A percentile compares a stretch with the other conserved stretches of the same genome.
Conservation (phyloP, 139 green algal genomes). For the Penium margaritaceum region DNA sequence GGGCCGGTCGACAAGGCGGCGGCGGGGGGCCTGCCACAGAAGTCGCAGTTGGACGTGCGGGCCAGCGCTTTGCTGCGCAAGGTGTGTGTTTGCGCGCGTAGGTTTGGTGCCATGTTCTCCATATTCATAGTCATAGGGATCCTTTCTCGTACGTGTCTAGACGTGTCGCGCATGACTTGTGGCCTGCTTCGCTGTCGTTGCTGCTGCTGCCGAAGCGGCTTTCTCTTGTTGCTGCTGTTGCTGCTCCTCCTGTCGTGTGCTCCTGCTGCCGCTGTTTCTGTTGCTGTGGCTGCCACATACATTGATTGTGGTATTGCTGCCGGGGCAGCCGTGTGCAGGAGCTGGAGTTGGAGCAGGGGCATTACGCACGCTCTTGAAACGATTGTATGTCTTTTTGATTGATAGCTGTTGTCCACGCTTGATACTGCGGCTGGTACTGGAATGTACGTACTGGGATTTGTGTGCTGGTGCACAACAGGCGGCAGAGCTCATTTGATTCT, state of each 20-base stretch:
- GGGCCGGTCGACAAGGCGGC: conserved; percentile 21
- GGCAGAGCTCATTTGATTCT: too few relatives aligned
- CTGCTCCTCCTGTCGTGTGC: neutral
- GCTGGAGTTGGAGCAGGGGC: too few relatives aligned
- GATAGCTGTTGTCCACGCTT: too few relatives aligned
- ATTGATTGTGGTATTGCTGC: too few relatives aligned
- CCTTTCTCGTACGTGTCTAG: neutral
- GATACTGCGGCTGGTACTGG: too few relatives aligned
- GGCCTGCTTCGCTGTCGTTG: neutral
- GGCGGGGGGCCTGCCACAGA: conserved; percentile 40
- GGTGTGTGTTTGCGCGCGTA: neutral
- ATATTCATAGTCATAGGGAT: conserved; percentile 1
- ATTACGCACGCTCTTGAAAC: too few relatives aligned
- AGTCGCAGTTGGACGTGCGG: conserved; percentile 72
- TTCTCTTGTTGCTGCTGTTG: neutral
- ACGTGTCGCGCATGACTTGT: neutral
- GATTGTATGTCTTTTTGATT: too few relatives aligned
- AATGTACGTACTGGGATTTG: too few relatives aligned
- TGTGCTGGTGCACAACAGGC: too few relatives aligned
- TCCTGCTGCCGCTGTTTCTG: neutral
- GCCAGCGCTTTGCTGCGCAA: conserved; percentile 64
- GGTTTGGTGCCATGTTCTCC: neutral
- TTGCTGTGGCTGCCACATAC: too few relatives aligned
- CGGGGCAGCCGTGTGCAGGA: too few relatives aligned
- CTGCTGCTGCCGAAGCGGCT: neutral